Conservation (phyloP, 192 early-diverging fungal genomes). For the Irineochytrium annulatum region DNA sequence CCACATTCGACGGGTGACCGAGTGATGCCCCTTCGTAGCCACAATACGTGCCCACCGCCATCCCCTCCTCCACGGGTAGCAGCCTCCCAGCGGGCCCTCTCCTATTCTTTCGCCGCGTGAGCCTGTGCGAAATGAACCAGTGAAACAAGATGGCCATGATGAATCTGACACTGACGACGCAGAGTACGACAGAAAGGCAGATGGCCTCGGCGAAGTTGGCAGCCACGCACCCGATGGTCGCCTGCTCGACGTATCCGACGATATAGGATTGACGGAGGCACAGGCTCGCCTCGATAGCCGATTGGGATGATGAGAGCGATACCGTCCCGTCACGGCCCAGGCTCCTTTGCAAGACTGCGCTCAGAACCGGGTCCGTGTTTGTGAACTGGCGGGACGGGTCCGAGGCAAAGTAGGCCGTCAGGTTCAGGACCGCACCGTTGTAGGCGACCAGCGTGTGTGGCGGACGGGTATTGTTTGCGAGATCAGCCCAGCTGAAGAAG, state of each 20-base stretch:
- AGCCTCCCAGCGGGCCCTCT: too few species aligned
- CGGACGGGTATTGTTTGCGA: conserved; percentile 11
- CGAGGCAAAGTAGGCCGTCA: conserved; percentile 19
- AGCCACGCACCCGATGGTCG: conserved; percentile 35
- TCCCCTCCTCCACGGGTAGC: not conserved
- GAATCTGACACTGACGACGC: conserved; percentile 40
- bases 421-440: conserved; percentile 44
- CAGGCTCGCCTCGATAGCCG: not conserved
- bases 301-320: not conserved
- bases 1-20: conserved; percentile 14
- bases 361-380: not conserved
- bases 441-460: conserved; percentile 40
- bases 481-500: conserved; percentile 40
- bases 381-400: not conserved
- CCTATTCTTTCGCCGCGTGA: conserved; percentile 17
- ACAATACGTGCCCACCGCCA: conserved; percentile 3
- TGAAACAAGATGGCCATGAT: conserved; percentile 41
- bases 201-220: conserved; percentile 25
- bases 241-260: conserved; percentile 28
- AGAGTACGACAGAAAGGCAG: conserved; percentile 31
- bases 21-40: not conserved
- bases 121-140: conserved; percentile 37
- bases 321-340: not conserved
- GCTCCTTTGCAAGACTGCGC: too few species aligned
- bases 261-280: conserved; percentile 16